Percentiles rank a stretch among this genome's conserved stretches.
phyloP scores from a whole-genome alignment of 2,329 filamentous ascomycete genomes.

The Corinectria fuckeliana region DNA sequence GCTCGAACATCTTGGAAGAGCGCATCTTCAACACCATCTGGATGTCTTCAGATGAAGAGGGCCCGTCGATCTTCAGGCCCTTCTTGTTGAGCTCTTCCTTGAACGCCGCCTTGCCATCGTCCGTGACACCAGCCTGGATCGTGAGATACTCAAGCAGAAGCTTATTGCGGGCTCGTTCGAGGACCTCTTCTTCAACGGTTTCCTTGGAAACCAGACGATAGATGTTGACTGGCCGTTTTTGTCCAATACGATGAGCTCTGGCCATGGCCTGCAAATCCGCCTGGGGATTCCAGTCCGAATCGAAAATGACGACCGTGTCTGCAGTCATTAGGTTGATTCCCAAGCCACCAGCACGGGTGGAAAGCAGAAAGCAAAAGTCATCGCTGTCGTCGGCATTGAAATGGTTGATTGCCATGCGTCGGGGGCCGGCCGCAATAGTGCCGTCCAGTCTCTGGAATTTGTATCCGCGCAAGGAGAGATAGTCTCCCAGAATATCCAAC shows the following conservation, averaged over 20 bases:
- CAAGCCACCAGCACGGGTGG: constrained; percentile 93
- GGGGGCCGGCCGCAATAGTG: constrained; percentile 86
- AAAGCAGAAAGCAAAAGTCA: constrained; percentile 95
- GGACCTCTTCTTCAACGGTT: constrained; percentile 96
- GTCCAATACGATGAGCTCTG: constrained; percentile 94
- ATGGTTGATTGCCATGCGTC: constrained; percentile 94
- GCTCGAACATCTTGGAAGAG: constrained; percentile 99
- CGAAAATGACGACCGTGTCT: constrained; percentile 96
- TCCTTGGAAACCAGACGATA: constrained; percentile 97
- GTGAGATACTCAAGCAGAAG: constrained; percentile 96
- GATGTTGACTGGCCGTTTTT: constrained; percentile 94
- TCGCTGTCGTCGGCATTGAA: constrained; percentile 97
- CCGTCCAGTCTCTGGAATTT: constrained; percentile 94
- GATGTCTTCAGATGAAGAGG: constrained; percentile 91
- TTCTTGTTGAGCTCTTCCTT: constrained; percentile 80
- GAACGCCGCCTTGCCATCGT: constrained; percentile 86
- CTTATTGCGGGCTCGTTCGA: constrained; percentile 96
- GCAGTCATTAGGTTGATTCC: constrained; percentile 99
- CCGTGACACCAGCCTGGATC: constrained; percentile 94
- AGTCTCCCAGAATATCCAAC: constrained; percentile 94
- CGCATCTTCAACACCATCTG: constrained; percentile 95
- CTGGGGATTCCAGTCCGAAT: constrained; percentile 99
- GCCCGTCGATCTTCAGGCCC: constrained; percentile 75
- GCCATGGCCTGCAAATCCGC: constrained; percentile 99
- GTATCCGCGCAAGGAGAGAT: constrained; percentile 90